A percentile compares a stretch with the other conserved stretches of the same genome.
Conservation (phyloP, 2,329 filamentous ascomycete species). For the Claviceps maximensis region DNA sequence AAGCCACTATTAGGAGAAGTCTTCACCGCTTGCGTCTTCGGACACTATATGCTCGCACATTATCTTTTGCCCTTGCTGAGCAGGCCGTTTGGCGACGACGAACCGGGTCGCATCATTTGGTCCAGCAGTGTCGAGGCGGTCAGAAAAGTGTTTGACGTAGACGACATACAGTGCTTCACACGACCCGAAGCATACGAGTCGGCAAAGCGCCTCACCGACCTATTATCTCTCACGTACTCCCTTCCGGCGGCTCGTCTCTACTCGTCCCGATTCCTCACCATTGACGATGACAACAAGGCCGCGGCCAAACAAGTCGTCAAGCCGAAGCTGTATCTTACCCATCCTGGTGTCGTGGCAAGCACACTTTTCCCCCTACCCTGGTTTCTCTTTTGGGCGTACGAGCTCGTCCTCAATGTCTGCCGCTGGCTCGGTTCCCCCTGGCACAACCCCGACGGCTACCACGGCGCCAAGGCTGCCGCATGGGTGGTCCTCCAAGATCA, state of each 20-base stretch:
- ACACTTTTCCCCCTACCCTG: conserved; percentile 63
- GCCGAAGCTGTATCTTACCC: conserved; percentile 62
- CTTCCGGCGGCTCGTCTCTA: conserved; percentile 49
- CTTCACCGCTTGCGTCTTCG: conserved; percentile 88
- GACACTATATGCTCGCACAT: conserved; percentile 83
- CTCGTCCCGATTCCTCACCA: conserved; percentile 42
- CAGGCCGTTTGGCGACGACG: conserved; percentile 25
- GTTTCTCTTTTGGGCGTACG: conserved; percentile 58
- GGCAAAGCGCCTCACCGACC: conserved; percentile 75
- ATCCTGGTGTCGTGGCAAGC: conserved; percentile 79
- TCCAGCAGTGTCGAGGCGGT: conserved; percentile 66
- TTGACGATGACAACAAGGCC: conserved; percentile 10
- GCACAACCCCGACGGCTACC: conserved; percentile 68
- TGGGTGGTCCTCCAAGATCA: conserved; percentile 64
- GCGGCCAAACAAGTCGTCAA: conserved; percentile 8
- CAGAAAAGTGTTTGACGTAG: conserved; percentile 37
- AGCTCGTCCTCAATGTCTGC: conserved; percentile 52
- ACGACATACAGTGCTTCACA: conserved; percentile 65
- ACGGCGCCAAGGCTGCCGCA: conserved; percentile 60
- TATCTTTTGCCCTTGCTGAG: conserved; percentile 62
- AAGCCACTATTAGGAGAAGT: conserved; percentile 58
- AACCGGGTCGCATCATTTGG: conserved; percentile 66
- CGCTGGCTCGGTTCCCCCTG: conserved; percentile 77
- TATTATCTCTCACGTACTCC: conserved; percentile 61
- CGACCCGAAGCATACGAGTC: conserved; percentile 63